A percentile compares a stretch with the other conserved stretches of the same genome.
Evolutionary conservation across 1,139 yeast species (phyloP).

Genomic region (Geotrichum candidum): DNA sequence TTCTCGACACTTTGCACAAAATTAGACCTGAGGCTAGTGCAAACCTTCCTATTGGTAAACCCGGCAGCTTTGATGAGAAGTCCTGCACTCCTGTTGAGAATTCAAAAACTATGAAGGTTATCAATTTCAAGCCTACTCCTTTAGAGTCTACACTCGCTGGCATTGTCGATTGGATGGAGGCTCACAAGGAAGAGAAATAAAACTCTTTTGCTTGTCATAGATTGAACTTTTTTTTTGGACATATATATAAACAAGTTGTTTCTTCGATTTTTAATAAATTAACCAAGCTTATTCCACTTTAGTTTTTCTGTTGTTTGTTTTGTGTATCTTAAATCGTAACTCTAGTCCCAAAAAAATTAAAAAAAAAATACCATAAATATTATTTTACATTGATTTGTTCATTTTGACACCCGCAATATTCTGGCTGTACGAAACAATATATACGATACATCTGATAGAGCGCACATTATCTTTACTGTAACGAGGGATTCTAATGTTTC

Average conservation of each 20-base stretch:
- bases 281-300: no score
- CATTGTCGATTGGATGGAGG: constrained; percentile 21
- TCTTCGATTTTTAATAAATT: no score
- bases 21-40: constrained; percentile 11
- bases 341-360: no score
- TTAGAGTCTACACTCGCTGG: constrained; percentile 23
- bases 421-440: constrained; percentile 64
- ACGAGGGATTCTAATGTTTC: constrained; percentile 95
- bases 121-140: constrained; percentile 23
- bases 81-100: constrained; percentile 18
- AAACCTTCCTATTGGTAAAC: background rate
- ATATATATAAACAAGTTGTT: no score
- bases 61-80: background rate
- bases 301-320: no score
- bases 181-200: background rate
- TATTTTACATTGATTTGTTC: constrained; percentile 20
- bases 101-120: constrained; percentile 19
- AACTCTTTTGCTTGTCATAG: no score
- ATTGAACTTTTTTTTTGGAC: no score
- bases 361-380: background rate
- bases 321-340: no score
- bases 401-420: constrained; percentile 60
- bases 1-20: constrained; percentile 34
- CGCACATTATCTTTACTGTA: constrained; percentile 86
- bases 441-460: constrained; percentile 73